Percentiles rank a stretch among this genome's conserved stretches.
These are phyloP conservation scores for Chondrostereum purpureum DNA, from an alignment of 1,284 basidiomycete genomes.

Conservation along the genomic window DNA sequence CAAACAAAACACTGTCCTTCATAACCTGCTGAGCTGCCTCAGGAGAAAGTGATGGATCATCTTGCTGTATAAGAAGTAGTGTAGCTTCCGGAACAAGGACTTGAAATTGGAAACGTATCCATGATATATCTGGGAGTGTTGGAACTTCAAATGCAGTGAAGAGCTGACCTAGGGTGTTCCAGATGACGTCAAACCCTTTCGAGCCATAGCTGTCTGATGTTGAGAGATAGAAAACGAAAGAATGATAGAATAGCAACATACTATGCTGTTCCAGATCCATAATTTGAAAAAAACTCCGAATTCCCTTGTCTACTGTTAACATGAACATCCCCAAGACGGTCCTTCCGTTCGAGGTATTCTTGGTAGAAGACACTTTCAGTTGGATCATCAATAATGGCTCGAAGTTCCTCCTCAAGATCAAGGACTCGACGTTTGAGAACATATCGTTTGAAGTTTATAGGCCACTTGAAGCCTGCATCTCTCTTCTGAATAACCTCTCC, in stretches of 20 bases:
- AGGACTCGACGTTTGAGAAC: neutral
- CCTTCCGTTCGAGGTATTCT: neutral
- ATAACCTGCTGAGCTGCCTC: neutral
- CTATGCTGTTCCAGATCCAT: neutral
- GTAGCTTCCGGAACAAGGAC: constrained; percentile 1
- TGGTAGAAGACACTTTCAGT: neutral
- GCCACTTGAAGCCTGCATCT: neutral
- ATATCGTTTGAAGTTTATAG: neutral
- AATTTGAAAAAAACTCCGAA: neutral
- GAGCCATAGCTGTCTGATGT: neutral
- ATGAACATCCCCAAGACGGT: neutral
- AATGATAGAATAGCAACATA: neutral
- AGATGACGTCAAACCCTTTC: constrained; percentile 1
- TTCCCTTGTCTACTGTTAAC: neutral
- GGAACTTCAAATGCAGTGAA: neutral
- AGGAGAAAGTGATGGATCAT: neutral
- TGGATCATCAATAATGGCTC: neutral
- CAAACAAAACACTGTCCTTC: neutral
- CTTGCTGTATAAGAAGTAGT: neutral
- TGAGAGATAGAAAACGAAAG: neutral
- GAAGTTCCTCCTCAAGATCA: neutral
- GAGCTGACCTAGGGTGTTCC: neutral
- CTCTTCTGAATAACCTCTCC: neutral
- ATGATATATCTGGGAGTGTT: neutral
- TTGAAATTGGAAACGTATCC: neutral